Conservation (phyloP, 352 stramenopile species). For the Globisporangium spiculum region DNA sequence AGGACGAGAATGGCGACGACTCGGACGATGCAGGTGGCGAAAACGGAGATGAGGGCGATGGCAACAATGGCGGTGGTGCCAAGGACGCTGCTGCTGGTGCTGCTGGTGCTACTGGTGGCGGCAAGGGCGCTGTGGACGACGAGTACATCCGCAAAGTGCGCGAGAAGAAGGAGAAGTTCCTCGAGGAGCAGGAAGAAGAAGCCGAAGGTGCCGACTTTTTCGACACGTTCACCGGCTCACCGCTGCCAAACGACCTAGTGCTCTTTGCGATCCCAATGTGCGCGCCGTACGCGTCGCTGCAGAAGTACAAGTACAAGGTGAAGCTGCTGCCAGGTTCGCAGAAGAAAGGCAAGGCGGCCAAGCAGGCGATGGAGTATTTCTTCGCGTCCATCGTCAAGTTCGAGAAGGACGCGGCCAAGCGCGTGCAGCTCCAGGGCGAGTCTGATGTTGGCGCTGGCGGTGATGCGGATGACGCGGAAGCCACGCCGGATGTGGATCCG, state of each 20-base stretch:
- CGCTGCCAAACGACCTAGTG: conserved; percentile 78
- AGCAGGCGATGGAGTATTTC: conserved; percentile 86
- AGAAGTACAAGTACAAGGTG: conserved; percentile 91
- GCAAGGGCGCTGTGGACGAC: conserved; percentile 29
- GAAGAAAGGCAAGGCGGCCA: conserved; percentile 91
- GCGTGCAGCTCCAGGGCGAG: conserved; percentile 1
- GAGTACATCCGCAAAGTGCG: conserved; percentile 72
- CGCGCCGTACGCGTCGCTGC: conserved; percentile 83
- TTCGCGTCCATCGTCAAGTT: conserved; percentile 66
- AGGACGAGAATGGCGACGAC: conserved; percentile 21
- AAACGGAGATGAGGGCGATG: neutral
- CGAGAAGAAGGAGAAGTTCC: conserved; percentile 80
- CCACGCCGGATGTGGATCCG: conserved; percentile 53
- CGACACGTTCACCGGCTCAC: conserved; percentile 79
- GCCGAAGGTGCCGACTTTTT: conserved; percentile 78
- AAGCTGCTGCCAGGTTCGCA: conserved; percentile 87
- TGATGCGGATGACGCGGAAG: conserved; percentile 29
- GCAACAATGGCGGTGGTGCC: neutral
- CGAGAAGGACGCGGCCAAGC: conserved; percentile 45
- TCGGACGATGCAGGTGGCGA: conserved; percentile 18
- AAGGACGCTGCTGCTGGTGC: conserved; percentile 20
- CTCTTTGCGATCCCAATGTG: conserved; percentile 91
- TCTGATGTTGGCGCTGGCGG: conserved; percentile 1
- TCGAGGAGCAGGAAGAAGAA: conserved; percentile 85
- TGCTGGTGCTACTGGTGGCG: conserved; percentile 9